Evolutionary conservation across 495 filamentous ascomycete genomes (phyloP), one percentile per base, ranked within the genome.

Genomic region (Jackrogersella minutella): DNA sequence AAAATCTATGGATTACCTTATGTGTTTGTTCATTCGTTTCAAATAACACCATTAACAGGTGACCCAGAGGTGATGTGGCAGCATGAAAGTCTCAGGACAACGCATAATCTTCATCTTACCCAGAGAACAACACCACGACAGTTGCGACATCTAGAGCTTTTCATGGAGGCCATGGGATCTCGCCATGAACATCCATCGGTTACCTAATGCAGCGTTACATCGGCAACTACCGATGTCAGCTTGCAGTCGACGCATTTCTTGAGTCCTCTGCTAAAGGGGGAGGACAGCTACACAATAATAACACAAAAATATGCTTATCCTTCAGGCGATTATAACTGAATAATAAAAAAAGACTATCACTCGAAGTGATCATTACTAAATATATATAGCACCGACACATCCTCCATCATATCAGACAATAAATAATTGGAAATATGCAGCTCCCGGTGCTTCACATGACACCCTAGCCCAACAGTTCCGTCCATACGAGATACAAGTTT

Each of bases 401-500:
- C 13, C 21, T n/a, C n/a, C 21, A 5, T 46, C 19, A 26, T 26
- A 24, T 28, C 26, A 44, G 11, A 22, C 41, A 14, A 9, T 9
- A 16, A 26, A 46, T 46, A 22, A 46, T 6, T 3, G 10, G 14
- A 6, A 26, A 13, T 24, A 26, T 46, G 10, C 40, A 19, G 28
- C 46, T 30, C 7, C 26, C 26, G 26, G 26, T 7, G 39, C 39
- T 19, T 16, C 39, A 41, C n/a, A 41, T 13, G 14, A 17, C 3
- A 19, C n/a, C 21, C 22, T 59, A 54, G 63, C 59, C 59, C 33
- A 68, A 33, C 58, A 68, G 33, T 31, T 68, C 65, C 17, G 47
- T 68, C 53, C 53, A 68, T 14, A 68, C 59, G 2, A 63, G 47
- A 47, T 49, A 68, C 28, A 68, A 26, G 31, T 68, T 68, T 5